Percentiles rank a stretch among this genome's conserved stretches.
phyloP scores from a whole-genome alignment of 148 eudicot genomes.

The Spergularia bocconei region DNA sequence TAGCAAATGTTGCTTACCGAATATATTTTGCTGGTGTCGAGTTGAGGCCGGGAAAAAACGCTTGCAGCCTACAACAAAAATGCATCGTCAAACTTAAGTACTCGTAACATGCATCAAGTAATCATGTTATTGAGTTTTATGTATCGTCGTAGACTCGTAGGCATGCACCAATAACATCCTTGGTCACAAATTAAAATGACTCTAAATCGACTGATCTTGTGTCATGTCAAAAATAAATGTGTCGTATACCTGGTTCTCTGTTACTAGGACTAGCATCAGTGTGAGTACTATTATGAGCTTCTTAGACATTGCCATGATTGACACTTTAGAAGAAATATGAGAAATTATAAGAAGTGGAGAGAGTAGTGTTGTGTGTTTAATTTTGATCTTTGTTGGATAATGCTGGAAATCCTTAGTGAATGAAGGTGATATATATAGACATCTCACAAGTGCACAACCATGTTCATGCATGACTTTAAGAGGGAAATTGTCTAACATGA shows the following conservation, averaged over 20 bases:
- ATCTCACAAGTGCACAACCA: neutral
- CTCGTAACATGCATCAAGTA: too few species aligned
- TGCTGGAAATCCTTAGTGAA: conserved; percentile 12
- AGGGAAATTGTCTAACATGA: neutral
- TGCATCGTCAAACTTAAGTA: neutral
- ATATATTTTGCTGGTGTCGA: conserved; percentile 1
- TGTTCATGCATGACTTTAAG: conserved; percentile 17
- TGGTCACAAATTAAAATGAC: too few species aligned
- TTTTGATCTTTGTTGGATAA: neutral
- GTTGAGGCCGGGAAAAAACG: conserved; percentile 22
- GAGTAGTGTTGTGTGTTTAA: neutral
- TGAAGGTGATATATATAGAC: conserved; percentile 31
- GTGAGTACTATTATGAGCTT: conserved; percentile 22
- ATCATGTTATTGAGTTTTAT: neutral
- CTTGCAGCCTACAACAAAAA: conserved; percentile 22
- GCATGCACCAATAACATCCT: too few species aligned
- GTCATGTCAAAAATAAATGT: too few species aligned
- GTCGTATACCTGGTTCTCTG: conserved; percentile 32
- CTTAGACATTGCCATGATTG: conserved; percentile 29
- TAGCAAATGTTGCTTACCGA: conserved; percentile 13
- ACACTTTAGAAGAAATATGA: neutral
- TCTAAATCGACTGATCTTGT: too few species aligned
- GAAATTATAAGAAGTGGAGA: neutral
- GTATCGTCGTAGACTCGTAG: too few species aligned
- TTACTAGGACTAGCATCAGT: conserved; percentile 30